Evolutionary conservation across 768 basidiomycete species (phyloP), one percentile per base, ranked within the genome.

Genomic region (Russula abietina): DNA sequence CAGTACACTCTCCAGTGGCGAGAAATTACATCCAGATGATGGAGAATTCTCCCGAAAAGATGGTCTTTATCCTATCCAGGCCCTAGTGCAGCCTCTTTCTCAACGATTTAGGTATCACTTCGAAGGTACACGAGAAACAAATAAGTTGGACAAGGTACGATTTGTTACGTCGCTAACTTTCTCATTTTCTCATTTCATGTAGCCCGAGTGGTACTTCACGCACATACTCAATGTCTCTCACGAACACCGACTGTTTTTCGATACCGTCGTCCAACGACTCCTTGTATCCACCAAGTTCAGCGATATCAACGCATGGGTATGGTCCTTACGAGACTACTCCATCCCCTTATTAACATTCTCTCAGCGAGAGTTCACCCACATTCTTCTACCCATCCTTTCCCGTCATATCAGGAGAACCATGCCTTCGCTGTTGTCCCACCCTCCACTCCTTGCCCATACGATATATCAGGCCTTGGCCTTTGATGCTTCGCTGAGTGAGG

Each of bases 171-270:
- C 9, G 19, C 41, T 26, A 46, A 22, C 22, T 11, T 49, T 11
- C 26, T 28, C 36, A 1, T 17, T 24, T 59, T 38, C 56, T 55
- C 28, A 52, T 52, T 16, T 16, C 6, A 28, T 61, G 26, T 70
- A 96, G 93, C 96, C 97, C 1, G 97, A 98, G 73, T 98, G 95
- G 92, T 98, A 92, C 70, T 91, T 98, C 71, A 88, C 93, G 2
- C 91, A 98, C 72, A 78, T 98, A 26, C 79, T 91, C 53, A 95
- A 98, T 71, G 83, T 89, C 61, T 81, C 84, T 14, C 91, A 93
- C 68, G 91, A 96, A 60, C 94, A 98, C 64, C 80, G 83, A 28
- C 73, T 79, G 2, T 95, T 98, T 73, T 85, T 97, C 80, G 85
- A 89, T 54, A 75, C 75, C 10, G 77, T 88, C 49, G 75, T 96